These are phyloP conservation scores for Podospora tetraspora DNA, from an alignment of 495 filamentous ascomycete genomes.

Conservation along the genomic window DNA sequence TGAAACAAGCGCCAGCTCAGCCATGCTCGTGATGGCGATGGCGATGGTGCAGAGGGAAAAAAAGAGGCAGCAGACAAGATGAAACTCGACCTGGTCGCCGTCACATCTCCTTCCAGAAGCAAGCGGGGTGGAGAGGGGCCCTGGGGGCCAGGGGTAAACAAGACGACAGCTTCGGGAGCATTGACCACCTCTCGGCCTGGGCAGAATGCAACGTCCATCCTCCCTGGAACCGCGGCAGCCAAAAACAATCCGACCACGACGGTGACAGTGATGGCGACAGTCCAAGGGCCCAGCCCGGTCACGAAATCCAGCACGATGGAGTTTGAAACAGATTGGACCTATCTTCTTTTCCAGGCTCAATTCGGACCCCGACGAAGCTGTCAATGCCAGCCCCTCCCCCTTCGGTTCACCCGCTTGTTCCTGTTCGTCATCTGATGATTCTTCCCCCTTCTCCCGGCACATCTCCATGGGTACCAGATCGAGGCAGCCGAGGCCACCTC, in stretches of 20 bases:
- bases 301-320: background rate
- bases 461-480: background rate
- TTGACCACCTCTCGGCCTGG: background rate
- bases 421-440: background rate
- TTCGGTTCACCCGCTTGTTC: background rate
- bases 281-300: background rate
- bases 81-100: slow-evolving; percentile 21
- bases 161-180: background rate
- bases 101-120: slow-evolving; percentile 31
- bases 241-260: slow-evolving; percentile 11
- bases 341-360: background rate
- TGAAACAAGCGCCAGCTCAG: slow-evolving; percentile 28
- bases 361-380: background rate
- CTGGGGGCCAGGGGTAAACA: slow-evolving; percentile 4
- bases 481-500: background rate
- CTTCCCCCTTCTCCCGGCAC: background rate
- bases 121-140: background rate
- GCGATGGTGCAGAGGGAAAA: slow-evolving; percentile 4
- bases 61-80: slow-evolving; percentile 20
- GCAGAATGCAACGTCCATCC: background rate
- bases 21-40: background rate
- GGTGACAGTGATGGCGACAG: slow-evolving; percentile 1
- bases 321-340: slow-evolving; percentile 6
- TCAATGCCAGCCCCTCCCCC: background rate
- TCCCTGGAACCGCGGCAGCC: background rate